A percentile compares a stretch with the other conserved stretches of the same genome.
These are phyloP conservation scores for Kernera saxatilis DNA, from an alignment of 345 rosid genomes.

Conservation along the genomic window DNA sequence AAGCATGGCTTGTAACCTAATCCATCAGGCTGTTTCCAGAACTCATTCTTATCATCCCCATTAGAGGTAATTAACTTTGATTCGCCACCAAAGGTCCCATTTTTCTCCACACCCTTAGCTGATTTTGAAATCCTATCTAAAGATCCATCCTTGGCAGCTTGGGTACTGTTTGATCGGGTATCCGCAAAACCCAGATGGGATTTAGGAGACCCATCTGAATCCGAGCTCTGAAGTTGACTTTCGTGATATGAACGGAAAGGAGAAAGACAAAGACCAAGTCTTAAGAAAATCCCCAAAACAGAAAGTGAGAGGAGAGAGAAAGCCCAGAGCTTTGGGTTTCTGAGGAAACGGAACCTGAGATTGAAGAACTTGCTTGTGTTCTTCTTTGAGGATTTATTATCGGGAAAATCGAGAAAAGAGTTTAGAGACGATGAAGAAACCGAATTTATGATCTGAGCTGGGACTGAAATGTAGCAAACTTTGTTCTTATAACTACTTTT, in stretches of 20 bases:
- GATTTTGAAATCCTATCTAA: constrained; percentile 4
- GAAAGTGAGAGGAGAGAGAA: constrained; percentile 51
- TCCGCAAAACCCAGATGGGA: constrained; percentile 27
- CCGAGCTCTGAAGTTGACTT: constrained; percentile 22
- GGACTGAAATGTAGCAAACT: constrained; percentile 49
- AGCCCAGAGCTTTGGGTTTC: constrained; percentile 51
- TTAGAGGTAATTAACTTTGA: constrained; percentile 7
- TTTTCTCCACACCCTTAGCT: constrained; percentile 3
- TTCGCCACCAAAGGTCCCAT: constrained; percentile 12
- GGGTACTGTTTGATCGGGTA: constrained; percentile 4
- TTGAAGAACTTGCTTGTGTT: constrained; percentile 19
- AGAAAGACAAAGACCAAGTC: constrained; percentile 40
- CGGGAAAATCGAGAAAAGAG: constrained; percentile 48
- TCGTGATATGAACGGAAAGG: constrained; percentile 31
- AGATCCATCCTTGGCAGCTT: constrained; percentile 7
- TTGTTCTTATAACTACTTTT: constrained; percentile 32
- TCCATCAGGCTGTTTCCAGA: constrained; percentile 98
- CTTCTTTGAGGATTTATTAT: constrained; percentile 31
- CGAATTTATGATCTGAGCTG: constrained; percentile 49
- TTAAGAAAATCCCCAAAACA: constrained; percentile 43
- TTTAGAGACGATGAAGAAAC: constrained; percentile 58
- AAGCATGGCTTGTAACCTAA: constrained; percentile 81
- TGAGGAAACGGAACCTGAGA: not conserved
- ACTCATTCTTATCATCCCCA: constrained; percentile 36
- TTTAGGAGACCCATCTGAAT: constrained; percentile 14